Percentiles rank a stretch among this genome's conserved stretches.
Conservation (phyloP, 2,329 filamentous ascomycete genomes). For the Diaporthe capsici region DNA sequence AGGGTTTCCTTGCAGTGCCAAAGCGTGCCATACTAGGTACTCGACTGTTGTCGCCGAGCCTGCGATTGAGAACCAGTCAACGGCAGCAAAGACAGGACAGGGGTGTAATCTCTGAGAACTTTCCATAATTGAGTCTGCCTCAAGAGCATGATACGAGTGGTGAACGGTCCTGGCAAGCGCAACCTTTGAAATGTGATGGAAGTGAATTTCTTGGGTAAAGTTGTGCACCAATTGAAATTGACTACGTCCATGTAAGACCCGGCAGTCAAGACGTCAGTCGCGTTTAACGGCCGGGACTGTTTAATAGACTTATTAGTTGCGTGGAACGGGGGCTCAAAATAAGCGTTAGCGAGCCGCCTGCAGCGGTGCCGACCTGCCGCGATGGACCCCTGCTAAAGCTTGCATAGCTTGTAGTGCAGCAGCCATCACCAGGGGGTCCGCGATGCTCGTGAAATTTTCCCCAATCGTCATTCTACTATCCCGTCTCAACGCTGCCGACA, state of each 20-base stretch:
- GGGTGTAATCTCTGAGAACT: neutral
- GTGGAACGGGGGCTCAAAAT: neutral
- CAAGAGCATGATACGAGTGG: neutral
- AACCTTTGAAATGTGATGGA: neutral
- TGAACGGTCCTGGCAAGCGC: too few relatives aligned
- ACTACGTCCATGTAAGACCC: too few relatives aligned
- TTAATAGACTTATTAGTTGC: neutral
- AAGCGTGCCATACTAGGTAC: neutral
- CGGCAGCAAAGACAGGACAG: neutral
- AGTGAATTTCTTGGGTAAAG: neutral
- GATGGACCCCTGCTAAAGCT: conserved; percentile 15
- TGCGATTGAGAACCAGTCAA: too few relatives aligned
- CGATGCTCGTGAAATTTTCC: conserved; percentile 12
- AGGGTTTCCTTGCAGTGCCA: neutral
- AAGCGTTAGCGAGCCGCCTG: conserved; percentile 2
- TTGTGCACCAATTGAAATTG: neutral
- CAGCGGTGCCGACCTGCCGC: neutral
- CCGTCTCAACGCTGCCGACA: neutral
- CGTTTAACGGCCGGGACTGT: neutral
- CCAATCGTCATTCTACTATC: conserved; percentile 12
- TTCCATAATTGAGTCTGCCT: neutral
- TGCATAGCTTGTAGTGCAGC: neutral
- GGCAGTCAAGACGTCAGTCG: neutral
- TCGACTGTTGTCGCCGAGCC: neutral
- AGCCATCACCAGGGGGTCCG: conserved; percentile 7